Conservation (phyloP, 176 grass and related monocot genomes). For the Tuctoria greenei region DNA sequence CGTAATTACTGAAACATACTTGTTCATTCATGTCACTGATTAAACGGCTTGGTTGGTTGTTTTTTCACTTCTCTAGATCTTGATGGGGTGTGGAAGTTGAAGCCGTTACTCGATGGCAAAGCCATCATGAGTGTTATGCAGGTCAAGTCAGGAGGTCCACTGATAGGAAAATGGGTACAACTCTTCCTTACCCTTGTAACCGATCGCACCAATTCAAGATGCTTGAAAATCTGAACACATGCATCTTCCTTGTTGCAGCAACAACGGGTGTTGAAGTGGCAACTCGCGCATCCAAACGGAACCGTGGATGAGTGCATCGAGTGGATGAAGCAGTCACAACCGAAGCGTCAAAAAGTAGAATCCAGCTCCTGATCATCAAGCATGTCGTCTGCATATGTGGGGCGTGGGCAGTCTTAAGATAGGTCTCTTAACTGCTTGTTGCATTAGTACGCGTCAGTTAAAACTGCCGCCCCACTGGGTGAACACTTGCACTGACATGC, state of each 20-base stretch:
- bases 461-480: not conserved
- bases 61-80: conserved; percentile 46
- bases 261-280: conserved; percentile 82
- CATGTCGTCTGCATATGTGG: too few relatives aligned
- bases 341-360: conserved; percentile 77
- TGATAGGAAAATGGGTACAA: conserved; percentile 76
- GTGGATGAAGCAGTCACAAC: conserved; percentile 86
- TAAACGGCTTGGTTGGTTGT: not conserved
- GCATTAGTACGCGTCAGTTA: not conserved
- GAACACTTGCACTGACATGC: not conserved
- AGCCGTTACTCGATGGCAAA: conserved; percentile 82
- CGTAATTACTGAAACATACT: not conserved
- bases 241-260: conserved; percentile 53
- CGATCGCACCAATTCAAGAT: not conserved
- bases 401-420: conserved; percentile 14
- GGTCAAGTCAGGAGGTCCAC: conserved; percentile 82
- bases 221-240: not conserved
- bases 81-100: conserved; percentile 79
- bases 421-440: not conserved
- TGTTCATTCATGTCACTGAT: conserved; percentile 4
- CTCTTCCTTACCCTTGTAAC: not conserved
- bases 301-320: conserved; percentile 71
- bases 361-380: conserved; percentile 4
- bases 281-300: conserved; percentile 75
- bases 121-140: conserved; percentile 79